Percentiles rank a stretch among this genome's conserved stretches.
These are phyloP conservation scores for Tuber magnatum DNA, from an alignment of 495 filamentous ascomycete genomes.

Conservation along the genomic window DNA sequence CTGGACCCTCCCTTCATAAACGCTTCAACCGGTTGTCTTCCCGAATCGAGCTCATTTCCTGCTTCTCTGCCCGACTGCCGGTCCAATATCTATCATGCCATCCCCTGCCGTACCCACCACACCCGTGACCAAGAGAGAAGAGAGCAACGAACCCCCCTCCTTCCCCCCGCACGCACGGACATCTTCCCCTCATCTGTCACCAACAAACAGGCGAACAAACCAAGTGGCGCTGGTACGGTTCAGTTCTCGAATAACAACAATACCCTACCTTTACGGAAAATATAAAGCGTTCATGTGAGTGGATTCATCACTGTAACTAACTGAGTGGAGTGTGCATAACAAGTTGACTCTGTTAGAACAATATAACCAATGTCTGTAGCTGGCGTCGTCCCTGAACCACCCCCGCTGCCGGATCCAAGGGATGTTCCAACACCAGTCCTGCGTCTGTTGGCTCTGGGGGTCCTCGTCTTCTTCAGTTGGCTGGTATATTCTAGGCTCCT, in stretches of 20 bases:
- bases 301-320: background rate
- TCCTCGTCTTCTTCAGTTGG: slow-evolving; percentile 19
- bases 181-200: background rate
- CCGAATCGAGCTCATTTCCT: background rate
- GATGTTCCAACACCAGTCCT: background rate
- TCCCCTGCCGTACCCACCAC: background rate
- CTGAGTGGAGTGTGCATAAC: background rate
- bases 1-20: background rate
- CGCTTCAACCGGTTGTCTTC: background rate
- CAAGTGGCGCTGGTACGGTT: background rate
- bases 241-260: background rate
- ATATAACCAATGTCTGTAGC: background rate
- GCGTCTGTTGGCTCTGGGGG: slow-evolving; percentile 14
- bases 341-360: background rate
- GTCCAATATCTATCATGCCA: background rate
- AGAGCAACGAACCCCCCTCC: background rate
- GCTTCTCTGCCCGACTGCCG: background rate
- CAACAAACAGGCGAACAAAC: background rate
- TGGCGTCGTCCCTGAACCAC: background rate
- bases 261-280: background rate
- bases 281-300: background rate
- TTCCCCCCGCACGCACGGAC: background rate
- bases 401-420: background rate
- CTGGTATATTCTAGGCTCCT: slow-evolving; percentile 7
- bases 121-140: background rate